These are phyloP conservation scores for Kwoniella dejecticola DNA, from an alignment of 768 basidiomycete genomes.

Conservation along the genomic window DNA sequence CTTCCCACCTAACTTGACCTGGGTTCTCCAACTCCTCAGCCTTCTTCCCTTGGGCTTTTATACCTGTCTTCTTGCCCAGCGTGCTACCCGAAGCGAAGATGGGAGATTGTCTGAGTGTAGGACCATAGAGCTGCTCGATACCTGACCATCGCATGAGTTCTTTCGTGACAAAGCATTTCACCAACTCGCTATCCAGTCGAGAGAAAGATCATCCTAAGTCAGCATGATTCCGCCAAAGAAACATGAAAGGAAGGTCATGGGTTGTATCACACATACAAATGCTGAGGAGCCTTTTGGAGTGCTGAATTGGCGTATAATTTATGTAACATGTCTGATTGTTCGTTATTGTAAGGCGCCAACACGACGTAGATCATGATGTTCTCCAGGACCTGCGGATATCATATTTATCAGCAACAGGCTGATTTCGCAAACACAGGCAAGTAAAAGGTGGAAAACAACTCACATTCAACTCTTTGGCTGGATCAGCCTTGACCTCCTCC, in stretches of 20 bases:
- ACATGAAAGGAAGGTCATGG: no score
- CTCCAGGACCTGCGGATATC: conserved; percentile 71
- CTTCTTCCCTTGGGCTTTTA: conserved; percentile 43
- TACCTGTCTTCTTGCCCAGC: conserved; percentile 49
- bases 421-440: no score
- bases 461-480: conserved; percentile 54
- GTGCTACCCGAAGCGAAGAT: conserved; percentile 67
- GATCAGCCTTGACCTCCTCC: conserved; percentile 85
- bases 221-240: neutral
- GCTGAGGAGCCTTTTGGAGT: conserved; percentile 75
- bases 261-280: conserved; percentile 78
- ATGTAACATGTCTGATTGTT: conserved; percentile 95
- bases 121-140: conserved; percentile 83
- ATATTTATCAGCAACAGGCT: neutral
- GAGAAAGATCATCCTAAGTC: neutral
- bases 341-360: conserved; percentile 90
- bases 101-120: conserved; percentile 73
- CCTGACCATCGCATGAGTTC: conserved; percentile 98
- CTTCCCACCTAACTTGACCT: conserved; percentile 79
- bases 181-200: conserved; percentile 71
- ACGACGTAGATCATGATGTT: conserved; percentile 94
- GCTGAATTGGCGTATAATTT: conserved; percentile 78
- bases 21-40: conserved; percentile 48
- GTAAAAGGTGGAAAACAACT: no score
- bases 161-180: conserved; percentile 88